These are phyloP conservation scores for Rhinocladiella mackenziei DNA, from an alignment of 2,329 filamentous ascomycete genomes.

Conservation along the genomic window DNA sequence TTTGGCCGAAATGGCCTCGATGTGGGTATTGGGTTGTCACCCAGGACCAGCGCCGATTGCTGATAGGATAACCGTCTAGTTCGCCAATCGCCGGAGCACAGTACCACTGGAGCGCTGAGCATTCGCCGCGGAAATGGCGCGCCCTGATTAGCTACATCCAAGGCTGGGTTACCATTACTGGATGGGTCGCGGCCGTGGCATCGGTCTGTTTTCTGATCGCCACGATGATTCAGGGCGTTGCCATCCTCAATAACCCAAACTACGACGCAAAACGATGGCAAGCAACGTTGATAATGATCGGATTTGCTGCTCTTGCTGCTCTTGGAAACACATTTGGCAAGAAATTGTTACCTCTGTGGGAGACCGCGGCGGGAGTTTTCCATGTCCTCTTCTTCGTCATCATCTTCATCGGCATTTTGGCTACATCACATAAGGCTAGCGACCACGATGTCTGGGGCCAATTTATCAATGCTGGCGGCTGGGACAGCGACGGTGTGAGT, in stretches of 20 bases:
- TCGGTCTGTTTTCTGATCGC: slow-evolving; percentile 35
- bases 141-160: slow-evolving; percentile 22
- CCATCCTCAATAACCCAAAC: slow-evolving; percentile 37
- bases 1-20: slow-evolving; percentile 41
- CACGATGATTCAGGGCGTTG: slow-evolving; percentile 36
- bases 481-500: slow-evolving; percentile 43
- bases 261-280: slow-evolving; percentile 41
- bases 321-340: slow-evolving; percentile 32
- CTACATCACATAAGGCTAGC: slow-evolving; percentile 34
- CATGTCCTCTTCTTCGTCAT: slow-evolving; percentile 40
- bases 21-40: slow-evolving; percentile 28
- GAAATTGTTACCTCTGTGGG: slow-evolving; percentile 32
- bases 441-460: slow-evolving; percentile 43
- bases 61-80: slow-evolving; percentile 21
- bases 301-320: slow-evolving; percentile 35
- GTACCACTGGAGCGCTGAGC: slow-evolving; percentile 42
- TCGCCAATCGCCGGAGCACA: slow-evolving; percentile 40
- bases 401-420: slow-evolving; percentile 37
- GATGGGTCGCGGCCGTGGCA: slow-evolving; percentile 38
- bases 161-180: slow-evolving; percentile 38
- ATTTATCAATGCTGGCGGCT: slow-evolving; percentile 46
- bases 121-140: slow-evolving; percentile 25
- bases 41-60: not conserved
- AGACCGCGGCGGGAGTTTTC: slow-evolving; percentile 31
- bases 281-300: slow-evolving; percentile 39